Conservation (phyloP, 345 rosid genomes). For the Laguncularia racemosa region DNA sequence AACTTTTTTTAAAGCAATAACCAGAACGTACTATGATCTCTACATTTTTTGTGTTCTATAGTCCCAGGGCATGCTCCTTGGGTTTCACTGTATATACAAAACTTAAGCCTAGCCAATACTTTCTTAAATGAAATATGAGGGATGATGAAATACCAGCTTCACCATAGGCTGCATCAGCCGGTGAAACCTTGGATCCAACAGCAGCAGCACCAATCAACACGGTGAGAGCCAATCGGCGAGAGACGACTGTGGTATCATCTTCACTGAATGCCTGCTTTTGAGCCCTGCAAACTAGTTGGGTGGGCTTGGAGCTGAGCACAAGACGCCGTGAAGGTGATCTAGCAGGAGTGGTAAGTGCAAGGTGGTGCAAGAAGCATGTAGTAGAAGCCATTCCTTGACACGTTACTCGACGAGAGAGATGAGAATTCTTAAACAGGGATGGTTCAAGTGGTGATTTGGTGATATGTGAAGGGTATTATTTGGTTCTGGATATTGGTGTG, state of each 20-base stretch:
- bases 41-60: too few relatives aligned
- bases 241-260: constrained; percentile 11
- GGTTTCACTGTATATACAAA: too few relatives aligned
- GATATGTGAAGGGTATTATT: constrained; percentile 27
- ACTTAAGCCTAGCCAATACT: too few relatives aligned
- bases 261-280: constrained; percentile 36
- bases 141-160: constrained; percentile 57
- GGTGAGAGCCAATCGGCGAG: constrained; percentile 61
- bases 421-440: background rate
- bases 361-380: constrained; percentile 57
- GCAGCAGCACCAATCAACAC: constrained; percentile 76
- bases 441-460: too few relatives aligned
- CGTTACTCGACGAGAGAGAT: background rate
- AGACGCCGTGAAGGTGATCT: constrained; percentile 31
- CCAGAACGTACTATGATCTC: too few relatives aligned
- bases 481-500: constrained; percentile 30
- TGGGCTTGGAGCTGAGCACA: constrained; percentile 30
- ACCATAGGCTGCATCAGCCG: constrained; percentile 92
- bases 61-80: too few relatives aligned
- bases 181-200: constrained; percentile 69
- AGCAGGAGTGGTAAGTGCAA: constrained; percentile 32
- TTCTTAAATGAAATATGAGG: too few relatives aligned
- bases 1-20: too few relatives aligned
- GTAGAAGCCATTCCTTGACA: constrained; percentile 46
- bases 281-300: constrained; percentile 57